These are phyloP conservation scores for Mycothermus thermophilus DNA, from an alignment of 495 filamentous ascomycete genomes.

Conservation along the genomic window DNA sequence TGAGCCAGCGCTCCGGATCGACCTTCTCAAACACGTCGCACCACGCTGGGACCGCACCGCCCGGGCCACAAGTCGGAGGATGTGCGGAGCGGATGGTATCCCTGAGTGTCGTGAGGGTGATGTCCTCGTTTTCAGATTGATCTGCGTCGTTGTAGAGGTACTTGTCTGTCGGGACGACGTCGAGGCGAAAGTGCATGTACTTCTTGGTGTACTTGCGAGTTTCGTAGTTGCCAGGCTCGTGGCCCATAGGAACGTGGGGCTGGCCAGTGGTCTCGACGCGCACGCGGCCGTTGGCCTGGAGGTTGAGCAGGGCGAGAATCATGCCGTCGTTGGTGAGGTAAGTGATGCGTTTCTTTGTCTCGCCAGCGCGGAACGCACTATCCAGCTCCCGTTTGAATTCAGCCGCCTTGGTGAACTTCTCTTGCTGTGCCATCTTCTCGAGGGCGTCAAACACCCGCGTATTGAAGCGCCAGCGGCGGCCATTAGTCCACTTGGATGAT, in stretches of 20 bases:
- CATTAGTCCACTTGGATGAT: slow-evolving; percentile 41
- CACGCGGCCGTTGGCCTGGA: slow-evolving; percentile 47
- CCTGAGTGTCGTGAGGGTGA: slow-evolving; percentile 28
- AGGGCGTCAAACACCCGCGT: slow-evolving; percentile 40
- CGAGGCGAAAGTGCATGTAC: slow-evolving; percentile 46
- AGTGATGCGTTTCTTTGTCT: slow-evolving; percentile 20
- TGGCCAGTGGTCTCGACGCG: slow-evolving; percentile 41
- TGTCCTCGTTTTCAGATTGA: slow-evolving; percentile 34
- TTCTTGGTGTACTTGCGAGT: slow-evolving; percentile 55
- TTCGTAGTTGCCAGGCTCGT: slow-evolving; percentile 56
- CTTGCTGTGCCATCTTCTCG: slow-evolving; percentile 29
- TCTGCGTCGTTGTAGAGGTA: slow-evolving; percentile 50
- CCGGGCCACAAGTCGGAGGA: slow-evolving; percentile 16
- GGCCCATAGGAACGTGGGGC: slow-evolving; percentile 57
- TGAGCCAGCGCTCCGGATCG: slow-evolving; percentile 49
- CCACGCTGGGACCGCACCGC: slow-evolving; percentile 56
- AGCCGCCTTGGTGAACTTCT: slow-evolving; percentile 38
- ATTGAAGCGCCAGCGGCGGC: slow-evolving; percentile 44
- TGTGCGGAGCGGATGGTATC: slow-evolving; percentile 19
- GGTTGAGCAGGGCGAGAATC: slow-evolving; percentile 54
- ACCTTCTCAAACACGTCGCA: slow-evolving; percentile 58
- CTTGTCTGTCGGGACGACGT: slow-evolving; percentile 38
- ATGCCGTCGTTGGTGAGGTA: slow-evolving; percentile 48
- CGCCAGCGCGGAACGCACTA: slow-evolving; percentile 30
- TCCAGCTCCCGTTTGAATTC: slow-evolving; percentile 49